Conservation (phyloP, 768 basidiomycete species). For the Mycena pura region DNA sequence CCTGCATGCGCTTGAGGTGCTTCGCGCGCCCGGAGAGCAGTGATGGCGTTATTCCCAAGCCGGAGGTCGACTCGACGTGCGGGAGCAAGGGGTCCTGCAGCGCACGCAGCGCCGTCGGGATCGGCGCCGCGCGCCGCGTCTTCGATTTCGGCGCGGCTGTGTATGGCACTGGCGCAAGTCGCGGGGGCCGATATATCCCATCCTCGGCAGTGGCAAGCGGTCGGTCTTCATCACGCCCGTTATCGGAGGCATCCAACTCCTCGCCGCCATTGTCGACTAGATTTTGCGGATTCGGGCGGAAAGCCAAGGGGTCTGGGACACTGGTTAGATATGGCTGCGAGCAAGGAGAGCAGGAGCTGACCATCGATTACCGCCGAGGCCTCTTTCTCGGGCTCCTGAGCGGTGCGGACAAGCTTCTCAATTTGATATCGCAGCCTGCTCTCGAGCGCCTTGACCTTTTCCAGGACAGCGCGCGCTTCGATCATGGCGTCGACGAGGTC, state of each 20-base stretch:
- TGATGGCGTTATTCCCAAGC: conserved; percentile 68
- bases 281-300: conserved; percentile 87
- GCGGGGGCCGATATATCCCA: conserved; percentile 83
- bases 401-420: conserved; percentile 86
- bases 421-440: conserved; percentile 93
- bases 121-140: conserved; percentile 52
- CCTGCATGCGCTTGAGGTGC: conserved; percentile 79
- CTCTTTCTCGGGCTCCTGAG: conserved; percentile 62
- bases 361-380: conserved; percentile 59
- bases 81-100: conserved; percentile 62
- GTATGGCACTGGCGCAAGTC: conserved; percentile 90
- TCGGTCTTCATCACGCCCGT: conserved; percentile 23
- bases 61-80: conserved; percentile 73
- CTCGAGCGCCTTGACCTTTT: conserved; percentile 88
- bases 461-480: conserved; percentile 81
- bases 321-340: conserved; percentile 6
- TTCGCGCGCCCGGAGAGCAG: conserved; percentile 72
- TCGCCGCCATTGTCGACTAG: conserved; percentile 56
- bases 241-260: conserved; percentile 36
- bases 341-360: conserved; percentile 39
- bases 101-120: conserved; percentile 70
- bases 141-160: conserved; percentile 54
- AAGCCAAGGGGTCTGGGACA: conserved; percentile 84
- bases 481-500: conserved; percentile 84
- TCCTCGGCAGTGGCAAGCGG: conserved; percentile 36